phyloP scores from a whole-genome alignment of 768 basidiomycete genomes.

The Naganishia kalamii region DNA sequence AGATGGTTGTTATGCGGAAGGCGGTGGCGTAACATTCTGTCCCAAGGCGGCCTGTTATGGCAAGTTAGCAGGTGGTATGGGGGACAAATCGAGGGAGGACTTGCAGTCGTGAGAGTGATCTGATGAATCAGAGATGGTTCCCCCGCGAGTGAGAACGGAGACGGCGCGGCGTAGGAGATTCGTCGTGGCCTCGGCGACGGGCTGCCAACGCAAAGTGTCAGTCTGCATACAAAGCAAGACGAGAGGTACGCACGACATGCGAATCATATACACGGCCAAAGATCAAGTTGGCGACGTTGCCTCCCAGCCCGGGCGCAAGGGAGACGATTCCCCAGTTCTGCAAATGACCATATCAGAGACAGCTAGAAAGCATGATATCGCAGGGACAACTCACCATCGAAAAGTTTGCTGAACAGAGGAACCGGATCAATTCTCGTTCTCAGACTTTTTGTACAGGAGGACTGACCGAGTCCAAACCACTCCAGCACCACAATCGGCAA shows the following conservation, averaged over 20 bases:
- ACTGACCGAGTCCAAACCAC: constrained; percentile 81
- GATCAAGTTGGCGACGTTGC: constrained; percentile 74
- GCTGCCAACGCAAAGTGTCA: not conserved
- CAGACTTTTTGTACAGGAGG: no score
- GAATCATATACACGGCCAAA: constrained; percentile 77
- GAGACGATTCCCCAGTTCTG: constrained; percentile 81
- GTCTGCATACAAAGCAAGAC: not conserved
- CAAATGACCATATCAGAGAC: constrained; percentile 39
- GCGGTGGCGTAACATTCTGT: constrained; percentile 8
- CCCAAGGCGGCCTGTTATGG: not conserved
- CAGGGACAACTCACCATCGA: not conserved
- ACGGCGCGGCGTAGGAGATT: not conserved
- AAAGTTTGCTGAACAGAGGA: not conserved
- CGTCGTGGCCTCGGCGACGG: not conserved
- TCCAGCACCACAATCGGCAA: constrained; percentile 73
- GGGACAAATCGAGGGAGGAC: not conserved
- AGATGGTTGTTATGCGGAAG: not conserved
- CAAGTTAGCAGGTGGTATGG: not conserved
- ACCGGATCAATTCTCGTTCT: not conserved
- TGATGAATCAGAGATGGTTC: not conserved
- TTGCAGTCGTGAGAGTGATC: constrained; percentile 4
- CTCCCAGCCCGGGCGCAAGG: constrained; percentile 64
- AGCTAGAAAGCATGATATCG: no score
- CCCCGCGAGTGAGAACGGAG: not conserved
- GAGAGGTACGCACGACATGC: constrained; percentile 50